phyloP scores from a whole-genome alignment of 1,139 yeast genomes.

The Yamadazyma taylorii region DNA sequence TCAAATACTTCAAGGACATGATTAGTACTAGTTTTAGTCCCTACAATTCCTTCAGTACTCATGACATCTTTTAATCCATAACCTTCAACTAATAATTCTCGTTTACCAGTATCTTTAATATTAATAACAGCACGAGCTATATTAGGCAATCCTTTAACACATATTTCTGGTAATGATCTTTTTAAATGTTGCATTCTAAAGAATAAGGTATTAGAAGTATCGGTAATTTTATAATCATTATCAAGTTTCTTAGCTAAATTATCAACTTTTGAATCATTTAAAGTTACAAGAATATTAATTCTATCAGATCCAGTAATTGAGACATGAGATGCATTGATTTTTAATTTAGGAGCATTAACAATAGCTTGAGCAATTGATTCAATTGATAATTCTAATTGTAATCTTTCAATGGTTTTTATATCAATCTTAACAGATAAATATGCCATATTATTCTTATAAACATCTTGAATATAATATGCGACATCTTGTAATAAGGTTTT shows the following conservation, averaged over 20 bases:
- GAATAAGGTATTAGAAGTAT: slow-evolving; percentile 61
- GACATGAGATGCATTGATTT: slow-evolving; percentile 74
- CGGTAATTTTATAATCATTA: slow-evolving; percentile 29
- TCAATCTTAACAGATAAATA: slow-evolving; percentile 82
- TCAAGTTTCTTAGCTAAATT: slow-evolving; percentile 23
- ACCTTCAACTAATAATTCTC: slow-evolving; percentile 94
- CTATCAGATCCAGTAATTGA: slow-evolving; percentile 65
- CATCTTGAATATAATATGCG: slow-evolving; percentile 89
- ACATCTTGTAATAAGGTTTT: slow-evolving; percentile 87
- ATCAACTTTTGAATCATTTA: slow-evolving; percentile 51
- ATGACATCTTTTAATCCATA: slow-evolving; percentile 94
- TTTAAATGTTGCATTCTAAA: slow-evolving; percentile 88
- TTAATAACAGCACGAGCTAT: slow-evolving; percentile 96
- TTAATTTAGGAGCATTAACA: slow-evolving; percentile 81
- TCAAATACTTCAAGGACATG: slow-evolving; percentile 88
- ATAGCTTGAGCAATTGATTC: slow-evolving; percentile 88
- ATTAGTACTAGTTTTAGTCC: slow-evolving; percentile 83
- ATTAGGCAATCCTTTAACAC: slow-evolving; percentile 89
- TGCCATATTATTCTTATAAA: slow-evolving; percentile 78
- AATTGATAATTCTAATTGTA: slow-evolving; percentile 84
- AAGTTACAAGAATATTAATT: slow-evolving; percentile 71
- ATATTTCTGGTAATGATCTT: slow-evolving; percentile 80
- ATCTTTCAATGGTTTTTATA: slow-evolving; percentile 76
- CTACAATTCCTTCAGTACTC: slow-evolving; percentile 96
- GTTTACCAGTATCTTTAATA: slow-evolving; percentile 81